Conservation (phyloP, 208 protist species). For the Trypanosoma avium region DNA sequence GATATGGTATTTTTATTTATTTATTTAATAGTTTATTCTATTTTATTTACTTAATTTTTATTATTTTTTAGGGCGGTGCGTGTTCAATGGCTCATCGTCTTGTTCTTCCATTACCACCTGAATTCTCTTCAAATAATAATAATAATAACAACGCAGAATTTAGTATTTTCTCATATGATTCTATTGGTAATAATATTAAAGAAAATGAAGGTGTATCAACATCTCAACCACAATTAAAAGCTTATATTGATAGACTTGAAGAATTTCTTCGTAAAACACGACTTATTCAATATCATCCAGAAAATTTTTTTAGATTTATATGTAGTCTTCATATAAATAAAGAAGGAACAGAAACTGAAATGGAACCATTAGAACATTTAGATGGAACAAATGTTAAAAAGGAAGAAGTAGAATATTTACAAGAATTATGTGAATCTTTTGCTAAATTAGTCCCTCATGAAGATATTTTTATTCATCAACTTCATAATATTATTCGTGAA, state of each 20-base stretch:
- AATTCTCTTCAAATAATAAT: constrained; percentile 15
- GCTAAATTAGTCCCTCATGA: constrained; percentile 24
- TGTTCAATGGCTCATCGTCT: constrained; percentile 46
- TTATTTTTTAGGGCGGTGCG: background rate
- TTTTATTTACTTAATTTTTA: constrained; percentile 17
- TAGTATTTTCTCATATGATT: constrained; percentile 24
- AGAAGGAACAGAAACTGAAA: background rate
- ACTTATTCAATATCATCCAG: constrained; percentile 78
- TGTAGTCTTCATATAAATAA: constrained; percentile 30
- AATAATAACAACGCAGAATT: constrained; percentile 29
- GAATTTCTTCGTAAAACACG: constrained; percentile 52
- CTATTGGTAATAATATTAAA: background rate
- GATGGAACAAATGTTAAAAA: constrained; percentile 41
- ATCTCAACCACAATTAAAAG: constrained; percentile 27
- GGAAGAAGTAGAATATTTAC: constrained; percentile 51
- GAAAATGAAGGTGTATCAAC: background rate
- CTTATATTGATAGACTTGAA: constrained; percentile 73
- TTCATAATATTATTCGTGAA: constrained; percentile 44
- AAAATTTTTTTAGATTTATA: constrained; percentile 76
- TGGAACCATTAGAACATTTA: constrained; percentile 28
- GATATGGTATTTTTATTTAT: background rate
- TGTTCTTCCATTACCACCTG: constrained; percentile 57
- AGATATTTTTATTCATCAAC: constrained; percentile 28
- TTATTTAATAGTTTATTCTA: constrained; percentile 15
- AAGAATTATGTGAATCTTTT: constrained; percentile 50